A percentile compares a stretch with the other conserved stretches of the same genome.
phyloP scores from a whole-genome alignment of 176 grass and related monocot species.

The Ananas comosus region DNA sequence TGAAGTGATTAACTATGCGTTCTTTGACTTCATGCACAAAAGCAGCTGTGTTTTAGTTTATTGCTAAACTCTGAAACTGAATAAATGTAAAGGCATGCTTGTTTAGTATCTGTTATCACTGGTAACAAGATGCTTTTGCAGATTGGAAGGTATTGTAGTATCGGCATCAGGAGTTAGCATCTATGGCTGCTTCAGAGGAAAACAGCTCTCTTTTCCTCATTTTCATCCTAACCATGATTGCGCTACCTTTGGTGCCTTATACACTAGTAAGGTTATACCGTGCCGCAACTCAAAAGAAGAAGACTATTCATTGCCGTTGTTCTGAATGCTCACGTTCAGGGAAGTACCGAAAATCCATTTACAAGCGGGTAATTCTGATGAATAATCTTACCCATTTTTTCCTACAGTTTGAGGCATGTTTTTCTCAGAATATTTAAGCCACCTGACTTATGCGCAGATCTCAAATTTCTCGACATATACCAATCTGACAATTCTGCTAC shows the following conservation, averaged over 20 bases:
- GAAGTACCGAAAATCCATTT: slow-evolving; percentile 94
- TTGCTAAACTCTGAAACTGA: too few species aligned
- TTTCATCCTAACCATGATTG: slow-evolving; percentile 95
- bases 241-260: slow-evolving; percentile 86
- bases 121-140: not conserved
- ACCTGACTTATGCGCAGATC: slow-evolving; percentile 41
- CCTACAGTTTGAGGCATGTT: not conserved
- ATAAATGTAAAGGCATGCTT: too few species aligned
- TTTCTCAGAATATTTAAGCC: not conserved
- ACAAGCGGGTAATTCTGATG: slow-evolving; percentile 47
- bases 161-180: not conserved
- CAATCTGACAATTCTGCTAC: slow-evolving; percentile 72
- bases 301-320: slow-evolving; percentile 83
- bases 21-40: too few species aligned
- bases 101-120: too few species aligned
- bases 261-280: slow-evolving; percentile 59
- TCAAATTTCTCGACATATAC: slow-evolving; percentile 95
- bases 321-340: slow-evolving; percentile 68
- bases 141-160: not conserved
- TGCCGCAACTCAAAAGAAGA: slow-evolving; percentile 62
- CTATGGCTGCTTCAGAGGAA: slow-evolving; percentile 85
- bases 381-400: too few species aligned
- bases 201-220: slow-evolving; percentile 89
- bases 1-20: too few species aligned
- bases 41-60: too few species aligned